phyloP scores from a whole-genome alignment of 176 grass and related monocot species.

The Zizania latifolia region DNA sequence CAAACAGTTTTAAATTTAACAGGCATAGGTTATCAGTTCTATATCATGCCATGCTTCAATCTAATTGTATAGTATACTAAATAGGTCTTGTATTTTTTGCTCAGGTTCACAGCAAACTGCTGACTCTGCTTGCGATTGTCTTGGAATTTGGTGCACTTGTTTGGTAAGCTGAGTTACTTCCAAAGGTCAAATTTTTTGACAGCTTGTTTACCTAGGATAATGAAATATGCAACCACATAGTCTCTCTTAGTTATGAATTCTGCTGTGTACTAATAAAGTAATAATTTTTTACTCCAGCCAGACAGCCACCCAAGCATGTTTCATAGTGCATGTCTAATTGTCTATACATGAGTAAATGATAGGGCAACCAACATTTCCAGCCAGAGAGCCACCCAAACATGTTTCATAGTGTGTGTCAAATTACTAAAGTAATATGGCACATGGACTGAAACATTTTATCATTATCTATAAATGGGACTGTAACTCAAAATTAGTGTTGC shows the following conservation, averaged over 20 bases:
- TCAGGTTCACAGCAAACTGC: constrained; percentile 84
- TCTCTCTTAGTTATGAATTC: too few species aligned
- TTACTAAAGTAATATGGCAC: neutral
- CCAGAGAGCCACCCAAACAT: neutral
- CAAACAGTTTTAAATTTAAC: constrained; percentile 13
- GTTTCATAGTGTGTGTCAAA: neutral
- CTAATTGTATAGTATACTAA: neutral
- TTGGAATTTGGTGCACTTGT: constrained; percentile 94
- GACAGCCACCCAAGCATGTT: neutral
- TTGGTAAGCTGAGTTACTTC: constrained; percentile 57
- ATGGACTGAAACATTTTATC: neutral
- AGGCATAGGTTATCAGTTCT: constrained; percentile 20
- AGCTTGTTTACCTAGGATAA: neutral
- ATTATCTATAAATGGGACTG: neutral
- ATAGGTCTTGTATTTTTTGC: constrained; percentile 6
- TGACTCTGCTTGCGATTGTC: constrained; percentile 88
- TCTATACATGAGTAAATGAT: neutral
- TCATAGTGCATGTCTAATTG: neutral
- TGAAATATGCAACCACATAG: neutral
- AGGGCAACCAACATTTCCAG: neutral
- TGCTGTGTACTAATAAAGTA: neutral
- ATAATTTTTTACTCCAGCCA: neutral
- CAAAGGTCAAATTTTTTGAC: neutral
- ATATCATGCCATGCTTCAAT: neutral
- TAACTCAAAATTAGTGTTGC: neutral